A percentile compares a stretch with the other conserved stretches of the same genome.
phyloP scores from a whole-genome alignment of 148 eudicot species.

The Cornus kousa region DNA sequence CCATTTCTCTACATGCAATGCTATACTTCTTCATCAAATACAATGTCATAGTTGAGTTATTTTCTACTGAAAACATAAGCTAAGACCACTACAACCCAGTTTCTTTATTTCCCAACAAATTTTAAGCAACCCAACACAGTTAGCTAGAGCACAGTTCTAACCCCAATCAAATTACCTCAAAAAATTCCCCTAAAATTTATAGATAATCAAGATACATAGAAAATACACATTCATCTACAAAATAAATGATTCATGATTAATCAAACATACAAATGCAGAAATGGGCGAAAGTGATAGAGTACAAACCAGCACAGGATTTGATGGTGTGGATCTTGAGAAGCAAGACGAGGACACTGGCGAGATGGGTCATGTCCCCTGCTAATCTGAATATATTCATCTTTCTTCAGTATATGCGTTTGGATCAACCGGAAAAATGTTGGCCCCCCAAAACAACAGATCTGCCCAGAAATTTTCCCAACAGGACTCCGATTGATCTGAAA shows the following conservation, averaged over 20 bases:
- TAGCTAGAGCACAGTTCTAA: not conserved
- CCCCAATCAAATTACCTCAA: not conserved
- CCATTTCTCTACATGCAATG: not conserved
- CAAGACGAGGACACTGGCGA: conserved; percentile 86
- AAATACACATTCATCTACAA: too few relatives aligned
- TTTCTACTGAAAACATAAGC: not conserved
- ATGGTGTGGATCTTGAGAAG: conserved; percentile 95
- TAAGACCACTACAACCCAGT: not conserved
- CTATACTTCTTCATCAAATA: not conserved
- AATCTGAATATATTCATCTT: conserved; percentile 90
- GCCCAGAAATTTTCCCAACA: conserved; percentile 6
- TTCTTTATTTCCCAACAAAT: not conserved
- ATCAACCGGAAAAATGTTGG: not conserved
- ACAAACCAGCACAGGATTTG: conserved; percentile 84
- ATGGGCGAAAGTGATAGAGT: not conserved
- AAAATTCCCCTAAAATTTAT: not conserved
- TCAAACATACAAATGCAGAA: not conserved
- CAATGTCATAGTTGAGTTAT: not conserved
- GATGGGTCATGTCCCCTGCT: conserved; percentile 94
- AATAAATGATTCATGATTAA: not conserved
- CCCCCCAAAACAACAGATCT: conserved; percentile 13
- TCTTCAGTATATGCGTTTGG: not conserved
- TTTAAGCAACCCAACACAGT: not conserved
- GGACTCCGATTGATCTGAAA: not conserved
- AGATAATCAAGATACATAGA: not conserved